phyloP scores from a whole-genome alignment of 2,329 filamentous ascomycete genomes.

The Aspergillus unguis region DNA sequence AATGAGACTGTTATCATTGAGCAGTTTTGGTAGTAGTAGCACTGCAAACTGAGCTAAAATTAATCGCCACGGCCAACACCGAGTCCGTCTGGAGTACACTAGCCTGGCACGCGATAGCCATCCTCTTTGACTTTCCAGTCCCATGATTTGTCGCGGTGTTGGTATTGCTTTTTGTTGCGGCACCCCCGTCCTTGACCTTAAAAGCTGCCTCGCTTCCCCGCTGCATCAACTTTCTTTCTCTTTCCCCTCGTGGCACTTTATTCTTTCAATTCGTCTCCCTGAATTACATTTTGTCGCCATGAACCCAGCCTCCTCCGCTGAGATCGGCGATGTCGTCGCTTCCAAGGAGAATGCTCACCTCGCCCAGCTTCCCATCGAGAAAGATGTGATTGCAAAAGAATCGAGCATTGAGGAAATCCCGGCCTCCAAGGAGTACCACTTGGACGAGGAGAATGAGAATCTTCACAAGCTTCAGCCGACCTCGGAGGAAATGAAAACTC shows the following conservation, averaged over 20 bases:
- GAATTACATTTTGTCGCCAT: conserved; percentile 3
- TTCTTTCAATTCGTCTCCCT: not conserved
- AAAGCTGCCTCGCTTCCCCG: conserved; percentile 5
- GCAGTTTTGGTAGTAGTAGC: too few relatives aligned
- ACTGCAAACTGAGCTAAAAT: not conserved
- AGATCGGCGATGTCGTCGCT: conserved; percentile 5
- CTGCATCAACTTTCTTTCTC: not conserved
- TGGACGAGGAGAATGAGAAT: not conserved
- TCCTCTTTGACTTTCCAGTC: not conserved
- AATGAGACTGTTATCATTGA: not conserved
- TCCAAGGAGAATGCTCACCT: not conserved
- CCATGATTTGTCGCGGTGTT: not conserved
- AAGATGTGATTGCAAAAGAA: conserved; percentile 1
- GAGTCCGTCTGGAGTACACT: not conserved
- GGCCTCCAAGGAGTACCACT: not conserved
- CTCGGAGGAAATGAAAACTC: conserved; percentile 31
- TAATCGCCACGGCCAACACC: not conserved
- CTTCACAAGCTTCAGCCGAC: conserved; percentile 25
- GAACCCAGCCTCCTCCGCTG: not conserved
- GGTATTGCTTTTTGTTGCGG: not conserved
- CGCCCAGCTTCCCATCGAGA: not conserved
- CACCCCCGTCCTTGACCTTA: conserved; percentile 1
- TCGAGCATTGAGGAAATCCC: conserved; percentile 1
- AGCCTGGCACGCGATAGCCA: conserved; percentile 3
- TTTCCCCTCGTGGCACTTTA: not conserved